Conservation (phyloP, 495 filamentous ascomycete genomes). For the Oidiodendron maius region DNA sequence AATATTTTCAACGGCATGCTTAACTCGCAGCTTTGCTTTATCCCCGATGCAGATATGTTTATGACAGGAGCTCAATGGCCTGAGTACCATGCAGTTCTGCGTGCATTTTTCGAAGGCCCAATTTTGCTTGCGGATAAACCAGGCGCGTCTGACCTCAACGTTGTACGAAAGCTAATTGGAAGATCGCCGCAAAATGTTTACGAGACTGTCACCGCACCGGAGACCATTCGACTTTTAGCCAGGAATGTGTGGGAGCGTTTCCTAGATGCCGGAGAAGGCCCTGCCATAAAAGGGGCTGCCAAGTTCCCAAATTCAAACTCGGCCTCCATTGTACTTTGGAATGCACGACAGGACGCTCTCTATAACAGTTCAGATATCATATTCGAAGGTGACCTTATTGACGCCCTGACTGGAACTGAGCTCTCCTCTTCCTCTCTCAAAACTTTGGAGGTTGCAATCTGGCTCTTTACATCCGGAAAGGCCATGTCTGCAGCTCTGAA, state of each 20-base stretch:
- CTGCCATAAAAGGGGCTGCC: conserved; percentile 2
- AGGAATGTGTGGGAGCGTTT: conserved; percentile 2
- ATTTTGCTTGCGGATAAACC: conserved; percentile 9
- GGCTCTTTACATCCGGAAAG: neutral
- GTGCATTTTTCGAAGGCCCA: conserved; percentile 8
- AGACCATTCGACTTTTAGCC: conserved; percentile 2
- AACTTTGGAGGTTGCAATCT: conserved; percentile 2
- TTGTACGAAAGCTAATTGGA: conserved; percentile 6
- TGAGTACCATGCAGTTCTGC: conserved; percentile 9
- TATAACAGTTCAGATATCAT: conserved; percentile 6
- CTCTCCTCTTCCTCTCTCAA: neutral
- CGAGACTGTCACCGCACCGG: conserved; percentile 2
- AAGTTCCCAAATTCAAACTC: conserved; percentile 4
- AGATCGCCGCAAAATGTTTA: neutral
- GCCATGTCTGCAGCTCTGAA: conserved; percentile 3
- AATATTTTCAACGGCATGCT: conserved; percentile 8
- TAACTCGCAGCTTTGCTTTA: conserved; percentile 1
- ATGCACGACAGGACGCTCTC: conserved; percentile 1
- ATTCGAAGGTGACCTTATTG: conserved; percentile 8
- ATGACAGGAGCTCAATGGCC: conserved; percentile 13
- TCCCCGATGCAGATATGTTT: conserved; percentile 10
- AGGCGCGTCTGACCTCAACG: neutral
- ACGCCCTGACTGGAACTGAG: conserved; percentile 3
- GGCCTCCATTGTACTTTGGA: conserved; percentile 4
- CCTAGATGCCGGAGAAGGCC: conserved; percentile 1